phyloP scores from a whole-genome alignment of 208 protist genomes.

The Leishmania gerbilli region DNA sequence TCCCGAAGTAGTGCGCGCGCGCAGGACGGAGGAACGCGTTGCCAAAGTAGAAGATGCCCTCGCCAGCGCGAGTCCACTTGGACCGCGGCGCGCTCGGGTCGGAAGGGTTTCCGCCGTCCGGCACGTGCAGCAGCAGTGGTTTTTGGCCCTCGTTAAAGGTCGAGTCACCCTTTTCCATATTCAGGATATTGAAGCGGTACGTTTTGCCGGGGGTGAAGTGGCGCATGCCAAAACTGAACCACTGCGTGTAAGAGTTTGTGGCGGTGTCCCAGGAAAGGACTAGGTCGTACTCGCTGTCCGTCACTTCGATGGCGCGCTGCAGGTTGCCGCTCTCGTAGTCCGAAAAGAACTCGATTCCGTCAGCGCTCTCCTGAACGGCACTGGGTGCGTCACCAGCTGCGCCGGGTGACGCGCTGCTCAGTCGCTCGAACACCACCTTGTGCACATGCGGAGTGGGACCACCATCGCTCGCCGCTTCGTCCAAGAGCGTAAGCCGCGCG shows the following conservation, averaged over 20 bases:
- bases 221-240: constrained; percentile 95
- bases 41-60: constrained; percentile 85
- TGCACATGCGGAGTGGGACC: constrained; percentile 33
- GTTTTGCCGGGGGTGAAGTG: constrained; percentile 60
- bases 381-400: not conserved
- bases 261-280: constrained; percentile 94
- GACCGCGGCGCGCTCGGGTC: not conserved
- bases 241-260: constrained; percentile 96
- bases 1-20: constrained; percentile 36
- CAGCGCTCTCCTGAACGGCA: constrained; percentile 10
- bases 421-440: constrained; percentile 35
- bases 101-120: constrained; percentile 8
- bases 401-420: not conserved
- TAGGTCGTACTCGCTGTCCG: constrained; percentile 94
- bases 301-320: constrained; percentile 85
- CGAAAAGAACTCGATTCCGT: constrained; percentile 84
- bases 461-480: constrained; percentile 38
- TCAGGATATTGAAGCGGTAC: constrained; percentile 97
- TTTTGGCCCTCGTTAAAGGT: constrained; percentile 96
- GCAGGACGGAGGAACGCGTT: constrained; percentile 69
- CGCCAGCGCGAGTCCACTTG: constrained; percentile 63
- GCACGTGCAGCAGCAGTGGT: constrained; percentile 89
- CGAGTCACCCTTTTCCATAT: constrained; percentile 94
- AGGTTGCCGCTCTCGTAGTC: constrained; percentile 97
- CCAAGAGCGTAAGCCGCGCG: constrained; percentile 39